Base-by-base conservation (phyloP, 2,329 filamentous ascomycete genomes). In the Fusarium sp. region DNA sequence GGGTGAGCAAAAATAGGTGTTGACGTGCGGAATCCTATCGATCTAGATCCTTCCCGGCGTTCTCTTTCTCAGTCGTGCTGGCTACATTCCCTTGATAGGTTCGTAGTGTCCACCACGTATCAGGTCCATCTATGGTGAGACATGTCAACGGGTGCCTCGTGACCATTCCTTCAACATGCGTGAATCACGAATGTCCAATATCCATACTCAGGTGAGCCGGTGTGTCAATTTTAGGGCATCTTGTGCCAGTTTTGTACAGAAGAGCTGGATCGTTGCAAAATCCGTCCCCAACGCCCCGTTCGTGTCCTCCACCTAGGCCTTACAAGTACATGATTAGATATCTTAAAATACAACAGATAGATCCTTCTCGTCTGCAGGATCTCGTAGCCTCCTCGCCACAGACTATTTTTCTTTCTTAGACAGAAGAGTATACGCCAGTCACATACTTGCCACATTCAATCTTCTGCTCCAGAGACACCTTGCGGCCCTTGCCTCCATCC, bases 401-500 rank as follows among this genome's bases (percentile, higher is more conserved):
- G 33, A 34, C 58, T 61, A 46, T 25, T 42, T 51, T 18, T 9
- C 33, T 51, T 18, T 9, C 33, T 77, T 75, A 88, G 34, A 85
- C 81, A 6, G 83, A 83, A 36, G 93, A 96, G 80, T 96, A 98
- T 4, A 97, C 90, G 14, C 90, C 93, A 61, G 91, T 95, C 11
- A 94, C 90, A 68, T 88, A 89, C 67, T 91, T 87, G 16, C 95
- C 95, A 77, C 94, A 97, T 78, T 96, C 93, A 10, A 97, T 89
- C 72, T 89, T 89, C 82, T 97, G 95, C 82, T 97, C 93, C 71
- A 97, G 82, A 59, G 85, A 90, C 14, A 91, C 90, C 76, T 85
- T 92, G 74, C 91, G 84, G 2, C 92, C 91, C 71, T 83, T 85
- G 54, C 84, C 84, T 9, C 79, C 83, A 62, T 83, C 82, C 7